Conservation (phyloP, 768 basidiomycete genomes). For the Kwoniella bestiolae region DNA sequence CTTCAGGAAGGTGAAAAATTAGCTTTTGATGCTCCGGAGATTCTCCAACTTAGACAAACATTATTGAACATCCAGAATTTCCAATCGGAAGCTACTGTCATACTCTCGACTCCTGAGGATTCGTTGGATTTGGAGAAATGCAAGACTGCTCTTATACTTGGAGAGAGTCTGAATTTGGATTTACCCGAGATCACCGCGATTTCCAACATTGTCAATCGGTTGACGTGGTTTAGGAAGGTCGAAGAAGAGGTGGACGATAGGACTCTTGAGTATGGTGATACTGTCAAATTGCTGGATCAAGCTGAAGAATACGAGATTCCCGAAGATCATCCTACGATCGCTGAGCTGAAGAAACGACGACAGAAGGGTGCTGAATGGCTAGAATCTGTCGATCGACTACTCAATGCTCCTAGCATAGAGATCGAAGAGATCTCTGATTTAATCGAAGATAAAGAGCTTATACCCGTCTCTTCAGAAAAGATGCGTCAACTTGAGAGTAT, state of each 20-base stretch:
- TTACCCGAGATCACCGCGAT: conserved; percentile 78
- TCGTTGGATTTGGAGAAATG: conserved; percentile 42
- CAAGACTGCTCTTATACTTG: conserved; percentile 42
- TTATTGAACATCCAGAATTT: conserved; percentile 45
- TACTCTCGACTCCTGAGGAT: conserved; percentile 39
- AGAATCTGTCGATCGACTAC: conserved; percentile 63
- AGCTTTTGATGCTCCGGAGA: conserved; percentile 84
- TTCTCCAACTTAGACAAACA: conserved; percentile 58
- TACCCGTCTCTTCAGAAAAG: conserved; percentile 70
- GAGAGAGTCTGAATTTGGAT: conserved; percentile 71
- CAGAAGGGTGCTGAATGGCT: conserved; percentile 78
- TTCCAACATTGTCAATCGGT: conserved; percentile 78
- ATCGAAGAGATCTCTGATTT: conserved; percentile 78
- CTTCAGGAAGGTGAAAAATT: conserved; percentile 74
- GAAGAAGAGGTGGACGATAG: conserved; percentile 70
- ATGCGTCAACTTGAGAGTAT: conserved; percentile 69
- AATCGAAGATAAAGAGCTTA: conserved; percentile 65
- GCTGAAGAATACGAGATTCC: conserved; percentile 72
- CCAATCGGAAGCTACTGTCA: conserved; percentile 40
- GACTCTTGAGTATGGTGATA: conserved; percentile 73
- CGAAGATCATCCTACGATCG: conserved; percentile 68
- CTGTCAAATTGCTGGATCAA: conserved; percentile 71
- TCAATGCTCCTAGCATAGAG: conserved; percentile 61
- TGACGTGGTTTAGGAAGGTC: conserved; percentile 75
- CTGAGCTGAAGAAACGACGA: conserved; percentile 68